Base-by-base conservation (phyloP, 2,329 filamentous ascomycete genomes). In the Cladosporium phlei region DNA sequence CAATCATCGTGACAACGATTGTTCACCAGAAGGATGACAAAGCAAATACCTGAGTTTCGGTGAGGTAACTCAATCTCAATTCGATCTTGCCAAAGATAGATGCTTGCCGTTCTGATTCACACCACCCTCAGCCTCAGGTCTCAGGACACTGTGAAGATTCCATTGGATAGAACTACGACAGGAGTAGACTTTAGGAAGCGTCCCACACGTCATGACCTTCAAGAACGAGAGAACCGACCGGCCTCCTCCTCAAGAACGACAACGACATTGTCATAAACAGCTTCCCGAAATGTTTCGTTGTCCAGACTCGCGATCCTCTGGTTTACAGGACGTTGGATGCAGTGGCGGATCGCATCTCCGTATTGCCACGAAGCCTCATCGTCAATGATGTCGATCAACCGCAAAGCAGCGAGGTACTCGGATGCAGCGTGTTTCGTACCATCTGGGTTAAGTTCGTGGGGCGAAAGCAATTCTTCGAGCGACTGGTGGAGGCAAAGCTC, bases 241-340 rank as follows among this genome's bases (percentile, higher is more conserved):
- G 54, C 50, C 8, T 60, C 61, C 29, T 64, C 55, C 28, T 64
- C 57, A 2, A 66, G 50, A 37, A 59, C 56, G 6, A 47, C 42
- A 0, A 66, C 55, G 2, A 66, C 61, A 6, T 53, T 55, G 6
- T 56, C 50, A 37, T 62, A 64, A 0, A 67, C 62, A 2, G 56
- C 59, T 20, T 50, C 51, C 20, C 62, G 59, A 30, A 66, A 65
- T 4, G 46, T 40, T 1, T 44, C 47, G 35, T 64, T 59, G 2
- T 63, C 57, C 1, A 67, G 50, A 14, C 42, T 60, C 7, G 45
- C 55, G 6, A 47, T 49, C 1, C 55, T 50, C 6, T 54, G 44
- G 34, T 60, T 57, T 10, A 68, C 61, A n/a, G 61, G 59, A 28
- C 63, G 65, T 6, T 54, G 49, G 6, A 67, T 60, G 25, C 63